Conservation (phyloP, 2,329 filamentous ascomycete genomes). For the Trichoderma afroharzianum region DNA sequence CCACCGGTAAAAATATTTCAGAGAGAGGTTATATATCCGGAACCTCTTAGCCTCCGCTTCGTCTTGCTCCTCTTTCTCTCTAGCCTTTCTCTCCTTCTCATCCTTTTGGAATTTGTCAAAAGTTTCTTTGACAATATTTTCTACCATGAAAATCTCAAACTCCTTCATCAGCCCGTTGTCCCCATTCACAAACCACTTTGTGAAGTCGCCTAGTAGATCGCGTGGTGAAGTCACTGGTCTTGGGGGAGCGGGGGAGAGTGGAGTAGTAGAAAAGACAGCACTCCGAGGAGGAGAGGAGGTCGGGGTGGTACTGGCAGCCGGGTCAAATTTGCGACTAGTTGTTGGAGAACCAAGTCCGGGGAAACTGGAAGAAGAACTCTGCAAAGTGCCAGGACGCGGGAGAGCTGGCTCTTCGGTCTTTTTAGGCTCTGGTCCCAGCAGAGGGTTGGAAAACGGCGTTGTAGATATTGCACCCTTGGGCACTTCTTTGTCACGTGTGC, state of each 20-base stretch:
- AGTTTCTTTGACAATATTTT: conserved; percentile 41
- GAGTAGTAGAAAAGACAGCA: neutral
- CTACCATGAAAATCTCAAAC: conserved; percentile 45
- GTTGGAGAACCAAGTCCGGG: neutral
- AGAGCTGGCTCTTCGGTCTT: neutral
- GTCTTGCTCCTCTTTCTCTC: conserved; percentile 47
- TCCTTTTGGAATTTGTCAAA: conserved; percentile 41
- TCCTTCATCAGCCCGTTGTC: conserved; percentile 52
- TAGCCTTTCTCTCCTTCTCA: conserved; percentile 39
- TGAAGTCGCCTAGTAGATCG: conserved; percentile 48
- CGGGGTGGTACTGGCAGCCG: conserved; percentile 11
- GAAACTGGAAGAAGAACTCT: neutral
- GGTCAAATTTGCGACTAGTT: neutral
- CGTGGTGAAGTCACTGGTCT: conserved; percentile 24
- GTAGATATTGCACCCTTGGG: neutral
- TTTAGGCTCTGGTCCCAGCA: neutral
- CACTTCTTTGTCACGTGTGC: neutral
- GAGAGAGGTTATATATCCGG: conserved; percentile 45
- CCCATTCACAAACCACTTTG: conserved; percentile 52
- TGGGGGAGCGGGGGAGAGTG: conserved; percentile 16
- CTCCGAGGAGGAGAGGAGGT: conserved; percentile 4
- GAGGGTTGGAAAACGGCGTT: neutral
- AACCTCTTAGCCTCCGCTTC: conserved; percentile 47
- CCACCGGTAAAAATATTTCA: conserved; percentile 58
- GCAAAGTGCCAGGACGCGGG: neutral